These are phyloP conservation scores for Stellera chamaejasme DNA, from an alignment of 345 rosid species.

Conservation along the genomic window DNA sequence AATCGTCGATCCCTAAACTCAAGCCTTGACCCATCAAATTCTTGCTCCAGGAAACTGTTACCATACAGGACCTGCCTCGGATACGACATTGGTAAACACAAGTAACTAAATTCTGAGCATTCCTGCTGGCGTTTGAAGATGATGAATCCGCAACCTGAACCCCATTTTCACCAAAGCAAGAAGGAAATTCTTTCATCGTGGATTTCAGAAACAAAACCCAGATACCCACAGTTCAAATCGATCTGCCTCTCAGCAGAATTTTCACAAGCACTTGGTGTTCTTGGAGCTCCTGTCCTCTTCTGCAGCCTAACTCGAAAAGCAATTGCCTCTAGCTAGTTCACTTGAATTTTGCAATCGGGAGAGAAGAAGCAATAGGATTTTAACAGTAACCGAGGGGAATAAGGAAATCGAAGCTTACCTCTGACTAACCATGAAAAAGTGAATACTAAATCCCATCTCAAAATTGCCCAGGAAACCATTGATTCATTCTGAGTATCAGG, in stretches of 20 bases:
- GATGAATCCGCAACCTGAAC: constrained; percentile 83
- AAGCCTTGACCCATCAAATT: constrained; percentile 91
- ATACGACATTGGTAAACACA: constrained; percentile 70
- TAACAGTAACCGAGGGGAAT: constrained; percentile 9
- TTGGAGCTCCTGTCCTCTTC: constrained; percentile 8
- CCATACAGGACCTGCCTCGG: constrained; percentile 54
- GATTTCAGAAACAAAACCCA: constrained; percentile 4
- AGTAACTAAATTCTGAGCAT: constrained; percentile 67
- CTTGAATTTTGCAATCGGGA: constrained; percentile 2
- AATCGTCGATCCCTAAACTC: constrained; percentile 64
- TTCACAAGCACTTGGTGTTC: constrained; percentile 22
- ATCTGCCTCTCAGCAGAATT: constrained; percentile 19
- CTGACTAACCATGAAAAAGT: constrained; percentile 3
- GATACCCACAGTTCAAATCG: constrained; percentile 10
- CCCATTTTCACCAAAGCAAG: constrained; percentile 93
- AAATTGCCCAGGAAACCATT: constrained; percentile 23
- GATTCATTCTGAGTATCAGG: constrained; percentile 25
- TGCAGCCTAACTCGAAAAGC: constrained; percentile 22
- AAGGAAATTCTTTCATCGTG: constrained; percentile 89
- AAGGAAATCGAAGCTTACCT: constrained; percentile 20
- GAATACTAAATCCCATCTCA: constrained; percentile 18
- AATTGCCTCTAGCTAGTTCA: background rate
- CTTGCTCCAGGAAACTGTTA: constrained; percentile 80
- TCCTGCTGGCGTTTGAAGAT: constrained; percentile 41
- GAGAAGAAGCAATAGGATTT: background rate